phyloP scores from a whole-genome alignment of 2,329 filamentous ascomycete species.

The Ceratocystiopsis minuta region DNA sequence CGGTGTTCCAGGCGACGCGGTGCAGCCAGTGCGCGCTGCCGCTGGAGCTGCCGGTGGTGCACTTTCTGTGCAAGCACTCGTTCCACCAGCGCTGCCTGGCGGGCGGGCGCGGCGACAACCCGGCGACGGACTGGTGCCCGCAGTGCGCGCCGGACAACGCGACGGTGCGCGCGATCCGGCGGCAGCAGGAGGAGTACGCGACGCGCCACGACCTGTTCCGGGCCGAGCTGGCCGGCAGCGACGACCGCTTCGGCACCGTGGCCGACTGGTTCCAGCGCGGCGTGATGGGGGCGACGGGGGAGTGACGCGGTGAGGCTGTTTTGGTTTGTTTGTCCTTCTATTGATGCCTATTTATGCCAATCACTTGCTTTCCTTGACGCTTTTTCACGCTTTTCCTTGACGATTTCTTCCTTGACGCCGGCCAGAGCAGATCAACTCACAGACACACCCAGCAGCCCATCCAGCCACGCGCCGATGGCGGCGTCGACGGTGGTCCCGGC shows the following conservation, averaged over 20 bases:
- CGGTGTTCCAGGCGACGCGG: constrained; percentile 76
- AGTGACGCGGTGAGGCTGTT: background rate
- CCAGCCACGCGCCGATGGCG: constrained; percentile 14
- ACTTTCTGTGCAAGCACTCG: constrained; percentile 92
- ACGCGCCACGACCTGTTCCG: constrained; percentile 80
- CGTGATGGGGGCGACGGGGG: constrained; percentile 47
- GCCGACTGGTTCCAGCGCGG: constrained; percentile 91
- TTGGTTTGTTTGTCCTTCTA: too few species aligned
- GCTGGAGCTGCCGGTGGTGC: constrained; percentile 76
- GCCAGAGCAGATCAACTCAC: too few species aligned
- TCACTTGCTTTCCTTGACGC: background rate
- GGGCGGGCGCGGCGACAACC: constrained; percentile 16
- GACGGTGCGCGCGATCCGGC: constrained; percentile 72
- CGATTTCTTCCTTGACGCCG: too few species aligned
- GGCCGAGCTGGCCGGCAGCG: constrained; percentile 56
- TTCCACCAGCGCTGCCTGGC: constrained; percentile 80
- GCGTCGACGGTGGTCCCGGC: constrained; percentile 1
- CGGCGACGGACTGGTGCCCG: constrained; percentile 57
- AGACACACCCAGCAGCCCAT: constrained; percentile 14
- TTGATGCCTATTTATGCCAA: background rate
- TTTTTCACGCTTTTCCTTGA: background rate
- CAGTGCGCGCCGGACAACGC: constrained; percentile 70
- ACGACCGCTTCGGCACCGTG: constrained; percentile 75
- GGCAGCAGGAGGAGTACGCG: constrained; percentile 71
- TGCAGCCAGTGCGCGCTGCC: constrained; percentile 65